Evolutionary conservation across 345 rosid species (phyloP).

Genomic region (Mercurialis annua): DNA sequence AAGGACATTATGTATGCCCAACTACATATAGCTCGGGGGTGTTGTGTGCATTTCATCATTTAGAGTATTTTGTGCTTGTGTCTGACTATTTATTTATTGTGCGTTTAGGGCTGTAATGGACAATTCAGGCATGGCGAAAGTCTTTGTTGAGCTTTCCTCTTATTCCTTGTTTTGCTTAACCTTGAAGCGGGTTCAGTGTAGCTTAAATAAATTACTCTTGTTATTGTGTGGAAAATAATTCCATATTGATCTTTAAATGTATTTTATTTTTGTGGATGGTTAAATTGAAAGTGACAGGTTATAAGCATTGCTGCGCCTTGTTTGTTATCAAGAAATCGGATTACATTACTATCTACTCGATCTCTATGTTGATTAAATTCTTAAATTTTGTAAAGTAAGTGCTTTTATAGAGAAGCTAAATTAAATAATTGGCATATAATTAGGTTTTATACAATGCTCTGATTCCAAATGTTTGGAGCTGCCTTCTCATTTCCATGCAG

Average conservation of each 20-base stretch:
- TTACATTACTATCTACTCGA: not conserved
- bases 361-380: not conserved
- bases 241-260: not conserved
- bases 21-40: not conserved
- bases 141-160: not conserved
- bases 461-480: too few relatives aligned
- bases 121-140: slow-evolving; percentile 12
- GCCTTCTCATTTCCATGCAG: too few relatives aligned
- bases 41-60: not conserved
- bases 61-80: not conserved
- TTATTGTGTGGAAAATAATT: not conserved
- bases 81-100: slow-evolving; percentile 25
- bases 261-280: slow-evolving; percentile 7
- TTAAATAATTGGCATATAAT: too few relatives aligned
- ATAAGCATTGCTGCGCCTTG: not conserved
- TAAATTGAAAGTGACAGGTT: not conserved
- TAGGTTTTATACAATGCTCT: too few relatives aligned
- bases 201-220: too few relatives aligned
- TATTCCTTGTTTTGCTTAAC: not conserved
- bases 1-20: not conserved
- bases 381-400: not conserved
- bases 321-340: not conserved
- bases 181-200: not conserved
- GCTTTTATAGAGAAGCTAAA: too few relatives aligned
- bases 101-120: slow-evolving; percentile 34